These are phyloP conservation scores for Eucalyptus microcorys DNA, from an alignment of 345 rosid genomes.

Conservation along the genomic window DNA sequence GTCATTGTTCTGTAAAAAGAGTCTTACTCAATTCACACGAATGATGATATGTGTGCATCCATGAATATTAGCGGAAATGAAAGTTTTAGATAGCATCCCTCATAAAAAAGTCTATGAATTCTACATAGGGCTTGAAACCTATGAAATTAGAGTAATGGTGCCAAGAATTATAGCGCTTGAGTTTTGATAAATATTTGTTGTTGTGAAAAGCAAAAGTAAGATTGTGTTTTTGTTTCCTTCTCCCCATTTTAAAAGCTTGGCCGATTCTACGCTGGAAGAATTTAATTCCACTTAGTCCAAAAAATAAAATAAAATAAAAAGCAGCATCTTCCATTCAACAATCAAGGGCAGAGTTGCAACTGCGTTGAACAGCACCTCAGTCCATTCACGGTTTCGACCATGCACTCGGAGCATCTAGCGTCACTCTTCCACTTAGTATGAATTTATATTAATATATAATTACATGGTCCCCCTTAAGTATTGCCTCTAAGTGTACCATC, in stretches of 20 bases:
- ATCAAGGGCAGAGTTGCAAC: neutral
- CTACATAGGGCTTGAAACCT: neutral
- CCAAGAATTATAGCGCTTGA: neutral
- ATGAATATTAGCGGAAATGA: neutral
- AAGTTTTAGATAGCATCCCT: neutral
- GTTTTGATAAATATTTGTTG: neutral
- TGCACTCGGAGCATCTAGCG: neutral
- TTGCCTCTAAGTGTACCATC: neutral
- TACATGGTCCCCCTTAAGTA: too few relatives aligned
- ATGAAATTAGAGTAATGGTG: neutral
- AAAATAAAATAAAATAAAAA: too few relatives aligned
- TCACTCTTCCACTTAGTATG: neutral
- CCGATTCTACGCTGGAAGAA: too few relatives aligned
- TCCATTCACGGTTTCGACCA: neutral
- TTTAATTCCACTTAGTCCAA: neutral
- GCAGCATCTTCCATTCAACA: neutral
- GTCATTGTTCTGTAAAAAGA: neutral
- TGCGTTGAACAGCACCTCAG: neutral
- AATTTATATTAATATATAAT: too few relatives aligned
- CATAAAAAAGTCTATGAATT: too few relatives aligned
- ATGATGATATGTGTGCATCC: neutral
- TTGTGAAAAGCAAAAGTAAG: neutral
- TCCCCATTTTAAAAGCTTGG: neutral
- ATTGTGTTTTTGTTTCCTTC: too few relatives aligned
- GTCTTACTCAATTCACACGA: neutral